Evolutionary conservation across 1,284 basidiomycete genomes (phyloP).

Genomic region (Papiliotrema fonsecae): DNA sequence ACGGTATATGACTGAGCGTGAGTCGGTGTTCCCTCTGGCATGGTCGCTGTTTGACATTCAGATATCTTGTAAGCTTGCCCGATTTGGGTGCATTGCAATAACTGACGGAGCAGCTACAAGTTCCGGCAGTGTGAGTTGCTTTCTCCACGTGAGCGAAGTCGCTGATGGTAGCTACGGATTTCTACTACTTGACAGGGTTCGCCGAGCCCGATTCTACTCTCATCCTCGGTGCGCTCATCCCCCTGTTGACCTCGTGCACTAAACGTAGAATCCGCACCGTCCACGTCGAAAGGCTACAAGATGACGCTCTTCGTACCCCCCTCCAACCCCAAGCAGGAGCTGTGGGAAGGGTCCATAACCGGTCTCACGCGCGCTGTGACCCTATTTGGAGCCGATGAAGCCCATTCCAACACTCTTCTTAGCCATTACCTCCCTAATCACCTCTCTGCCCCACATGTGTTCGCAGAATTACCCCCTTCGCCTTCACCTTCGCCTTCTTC

Average conservation of each 20-base stretch:
- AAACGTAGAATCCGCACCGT: conserved; percentile 44
- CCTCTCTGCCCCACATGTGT: conserved; percentile 30
- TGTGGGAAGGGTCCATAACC: conserved; percentile 86
- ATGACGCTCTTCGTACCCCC: conserved; percentile 86
- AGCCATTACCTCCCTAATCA: conserved; percentile 19
- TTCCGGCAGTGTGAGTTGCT: conserved; percentile 64
- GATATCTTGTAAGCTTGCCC: conserved; percentile 55
- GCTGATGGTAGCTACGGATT: conserved; percentile 61
- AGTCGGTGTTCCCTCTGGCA: conserved; percentile 44
- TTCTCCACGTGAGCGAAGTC: background rate
- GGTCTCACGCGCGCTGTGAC: conserved; percentile 58
- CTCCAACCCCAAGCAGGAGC: conserved; percentile 69
- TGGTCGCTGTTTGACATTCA: conserved; percentile 14
- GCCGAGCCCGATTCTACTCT: conserved; percentile 88
- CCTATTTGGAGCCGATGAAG: conserved; percentile 70
- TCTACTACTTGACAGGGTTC: conserved; percentile 93
- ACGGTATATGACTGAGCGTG: conserved; percentile 82
- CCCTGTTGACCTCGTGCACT: background rate
- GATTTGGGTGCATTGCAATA: conserved; percentile 21
- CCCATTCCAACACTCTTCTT: conserved; percentile 1
- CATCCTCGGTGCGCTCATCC: conserved; percentile 60
- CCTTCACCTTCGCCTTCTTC: conserved; percentile 39
- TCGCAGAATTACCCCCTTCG: conserved; percentile 47
- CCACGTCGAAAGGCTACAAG: conserved; percentile 68
- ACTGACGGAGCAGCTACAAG: conserved; percentile 66